Evolutionary conservation across 2,329 filamentous ascomycete species (phyloP), one percentile per base, ranked within the genome.

Genomic region (Ceratocystis colombiana): DNA sequence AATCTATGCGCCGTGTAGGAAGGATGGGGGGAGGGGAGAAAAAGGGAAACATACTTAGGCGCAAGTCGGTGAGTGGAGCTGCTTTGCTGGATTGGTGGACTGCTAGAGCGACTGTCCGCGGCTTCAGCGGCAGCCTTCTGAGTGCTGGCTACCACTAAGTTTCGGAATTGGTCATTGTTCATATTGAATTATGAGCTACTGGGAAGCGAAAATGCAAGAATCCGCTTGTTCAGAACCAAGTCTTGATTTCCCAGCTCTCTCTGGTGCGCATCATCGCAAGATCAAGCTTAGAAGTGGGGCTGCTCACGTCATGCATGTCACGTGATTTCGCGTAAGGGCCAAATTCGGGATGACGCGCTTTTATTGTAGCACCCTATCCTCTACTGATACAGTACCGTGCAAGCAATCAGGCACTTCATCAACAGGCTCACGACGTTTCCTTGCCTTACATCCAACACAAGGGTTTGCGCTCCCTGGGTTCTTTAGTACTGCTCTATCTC

Each of bases 81-180:
- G 28, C 28, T 7, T 17, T 59, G 45, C n/a, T 53, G 20, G 6
- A 12, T 15, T 3, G 33, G 25, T 22, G 30, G 10, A 15, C 17
- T 41, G 30, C 12, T 15, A 33, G 12, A 5, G 10, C 15, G 17
- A 57, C 15, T 6, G 30, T 17, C 65, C 28, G 41, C n/a, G 12
- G 62, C 20, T 8, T 76, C 65, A 76, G 72, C 64, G 30, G 75
- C 69, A 37, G 75, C 69, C 68, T 79, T 79, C 66, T 75, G 72
- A 5, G 79, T 73, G 68, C 79, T 80, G 50, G 75, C 75, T 59
- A 86, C 79, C 25, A 96, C 76, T 5, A 97, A 82, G 70, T 88
- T 88, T 65, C 94, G 88, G 73, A 99, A 99, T 72, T 96, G 90
- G 55, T 91, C 85, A 80, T 97, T 97, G 75, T 97, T 96, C 94